Evolutionary conservation across 73 alveolate genomes (phyloP), one percentile per base, ranked within the genome.

Genomic region (Paramecium sonneborni): DNA sequence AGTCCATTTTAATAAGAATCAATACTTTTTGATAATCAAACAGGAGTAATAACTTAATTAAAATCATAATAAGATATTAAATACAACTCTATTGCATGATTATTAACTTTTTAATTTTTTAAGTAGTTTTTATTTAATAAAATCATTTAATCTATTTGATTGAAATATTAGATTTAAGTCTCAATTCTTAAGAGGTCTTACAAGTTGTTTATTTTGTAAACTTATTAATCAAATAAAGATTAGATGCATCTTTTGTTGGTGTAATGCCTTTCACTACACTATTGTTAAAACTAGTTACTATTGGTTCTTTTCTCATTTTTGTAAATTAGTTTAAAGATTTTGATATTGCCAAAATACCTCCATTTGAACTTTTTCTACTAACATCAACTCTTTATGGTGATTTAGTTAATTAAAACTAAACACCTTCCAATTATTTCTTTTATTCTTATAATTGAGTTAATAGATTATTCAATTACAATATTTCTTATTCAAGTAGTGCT

Each of bases 401-500:
- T 58, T 48, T 48, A 48, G 3, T 48, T 4, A 48, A 48, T 48
- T 24, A 28, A 58, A 21, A 58, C 12, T 58, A 58, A 10, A 70
- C 37, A 8, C 58, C 52, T 15, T 70, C 86, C 23, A 70, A 70
- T 32, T 70, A 32, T 11, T 23, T 32, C 37, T 70, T 70, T 28
- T 70, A 32, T 10, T 70, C 86, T 14, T 70, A 70, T 32, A 70
- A 70, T 11, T n/a, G 15, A 3, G 86, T 70, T 11, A 70, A 32
- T 18, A 70, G 30, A 70, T 70, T 70, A 32, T 70, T 70, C 6
- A 70, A 15, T 28, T 70, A 6, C 6, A 70, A 28, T 8, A 70
- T 70, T 70, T 70, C 86, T 35, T 70, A 70, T 70, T 70, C 86
- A 5, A 70, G 23, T 32, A 26, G 14, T 70, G 86, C 86, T 15